A percentile compares a stretch with the other conserved stretches of the same genome.
These are phyloP conservation scores for Hyphodiscus sp. DNA, from an alignment of 2,329 filamentous ascomycete species.

Conservation along the genomic window DNA sequence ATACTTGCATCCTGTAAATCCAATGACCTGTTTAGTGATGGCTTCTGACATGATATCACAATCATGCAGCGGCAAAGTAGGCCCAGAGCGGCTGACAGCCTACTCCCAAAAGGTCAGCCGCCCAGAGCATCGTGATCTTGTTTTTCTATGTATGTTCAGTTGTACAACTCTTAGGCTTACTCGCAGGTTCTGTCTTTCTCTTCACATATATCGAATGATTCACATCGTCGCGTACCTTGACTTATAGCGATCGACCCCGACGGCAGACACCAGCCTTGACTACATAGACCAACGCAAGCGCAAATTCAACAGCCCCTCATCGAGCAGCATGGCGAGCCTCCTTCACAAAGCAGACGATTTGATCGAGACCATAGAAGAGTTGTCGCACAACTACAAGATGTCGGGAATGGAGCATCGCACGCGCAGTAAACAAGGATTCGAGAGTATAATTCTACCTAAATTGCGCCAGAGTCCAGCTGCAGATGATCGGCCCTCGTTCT, in stretches of 20 bases:
- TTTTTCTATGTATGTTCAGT: not conserved
- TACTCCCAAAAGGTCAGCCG: not conserved
- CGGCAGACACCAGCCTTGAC: not conserved
- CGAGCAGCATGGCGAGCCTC: not conserved
- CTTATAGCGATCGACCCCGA: not conserved
- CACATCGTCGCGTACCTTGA: not conserved
- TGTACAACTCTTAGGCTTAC: not conserved
- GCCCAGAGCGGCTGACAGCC: too few species aligned
- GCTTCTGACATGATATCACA: too few species aligned
- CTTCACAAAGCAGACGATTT: not conserved
- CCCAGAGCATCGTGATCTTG: too few species aligned
- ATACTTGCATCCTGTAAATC: too few species aligned
- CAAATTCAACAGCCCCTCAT: not conserved
- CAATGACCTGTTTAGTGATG: too few species aligned
- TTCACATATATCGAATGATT: not conserved
- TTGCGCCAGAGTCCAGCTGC: conserved; percentile 26
- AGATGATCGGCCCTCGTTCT: conserved; percentile 17
- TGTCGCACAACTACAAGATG: not conserved
- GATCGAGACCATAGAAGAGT: not conserved
- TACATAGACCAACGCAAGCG: not conserved
- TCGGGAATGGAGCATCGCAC: not conserved
- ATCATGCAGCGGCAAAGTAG: too few species aligned
- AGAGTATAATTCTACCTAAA: conserved; percentile 35
- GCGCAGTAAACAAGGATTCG: not conserved
- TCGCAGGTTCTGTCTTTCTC: not conserved